Base-by-base conservation (phyloP, 2,329 filamentous ascomycete genomes). In the Diplodia sapinea region DNA sequence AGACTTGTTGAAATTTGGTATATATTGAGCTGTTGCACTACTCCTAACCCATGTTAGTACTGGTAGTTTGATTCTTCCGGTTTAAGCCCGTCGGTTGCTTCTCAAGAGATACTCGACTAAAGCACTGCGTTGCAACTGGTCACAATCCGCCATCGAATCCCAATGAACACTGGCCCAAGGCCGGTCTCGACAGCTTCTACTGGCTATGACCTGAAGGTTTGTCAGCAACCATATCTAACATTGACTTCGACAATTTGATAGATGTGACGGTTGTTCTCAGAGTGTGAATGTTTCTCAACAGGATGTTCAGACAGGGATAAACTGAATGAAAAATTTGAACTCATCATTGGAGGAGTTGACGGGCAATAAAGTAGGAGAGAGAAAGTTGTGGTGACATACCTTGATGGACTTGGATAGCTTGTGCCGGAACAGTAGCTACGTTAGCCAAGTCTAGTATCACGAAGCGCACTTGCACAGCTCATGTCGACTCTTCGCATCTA, bases 241-340 rank as follows among this genome's bases (percentile, higher is more conserved):
- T 47, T 47, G 43, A 47, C 3, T 11, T 2, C 3, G 43, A 11
- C 15, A 4, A 11, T 11, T 20, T 20, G n/a, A 47, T 20, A 20
- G 43, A 8, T n/a, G 8, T n/a, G 17, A 17, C 20, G 17, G 36
- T 36, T 56, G 15, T 62, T 49, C 59, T 63, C 59, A 63, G 59
- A 63, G 59, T 62, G 43, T 63, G 57, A 62, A 63, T 63, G 26
- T 29, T 33, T 63, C 59, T 63, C 59, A 63, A 63, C 59, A 63
- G 59, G 47, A 63, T 63, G 13, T 63, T 63, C 47, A 63, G 59
- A 63, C 59, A 63, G 59, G 59, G 77, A 79, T 79, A 79, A 79
- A 56, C 75, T 63, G 59, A 51, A 62, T 50, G 23, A 63, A 63
- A 51, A 51, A 63, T 26, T 17, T 15, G n/a, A 29, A 40, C 54